Percentiles rank a stretch among this genome's conserved stretches.
Conservation (phyloP, 179 eudicot genomes). For the Vitellaria paradoxa region DNA sequence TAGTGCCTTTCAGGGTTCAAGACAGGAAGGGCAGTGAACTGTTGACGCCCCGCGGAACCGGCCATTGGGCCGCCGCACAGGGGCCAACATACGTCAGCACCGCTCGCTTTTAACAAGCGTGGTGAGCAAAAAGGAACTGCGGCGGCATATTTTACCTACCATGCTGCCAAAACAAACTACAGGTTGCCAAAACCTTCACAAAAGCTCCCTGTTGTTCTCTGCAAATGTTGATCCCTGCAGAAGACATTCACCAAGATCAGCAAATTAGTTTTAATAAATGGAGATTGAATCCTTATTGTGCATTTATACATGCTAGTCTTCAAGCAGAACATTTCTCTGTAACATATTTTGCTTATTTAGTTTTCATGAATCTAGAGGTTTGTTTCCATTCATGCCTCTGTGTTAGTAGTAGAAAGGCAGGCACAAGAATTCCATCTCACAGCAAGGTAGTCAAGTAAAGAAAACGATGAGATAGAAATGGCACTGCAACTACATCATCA, state of each 20-base stretch:
- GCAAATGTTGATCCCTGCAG: not conserved
- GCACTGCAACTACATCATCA: too few species aligned
- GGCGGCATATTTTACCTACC: not conserved
- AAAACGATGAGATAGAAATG: too few species aligned
- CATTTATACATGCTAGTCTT: not conserved
- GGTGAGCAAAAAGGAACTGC: not conserved
- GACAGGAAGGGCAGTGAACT: not conserved
- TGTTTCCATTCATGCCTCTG: too few species aligned
- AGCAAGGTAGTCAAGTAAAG: not conserved
- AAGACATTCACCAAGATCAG: not conserved
- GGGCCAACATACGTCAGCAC: too few species aligned
- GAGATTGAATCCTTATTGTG: not conserved
- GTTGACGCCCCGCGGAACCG: not conserved
- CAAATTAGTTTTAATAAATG: not conserved
- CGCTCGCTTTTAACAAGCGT: too few species aligned
- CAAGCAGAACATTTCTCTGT: too few species aligned
- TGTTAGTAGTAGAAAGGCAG: too few species aligned
- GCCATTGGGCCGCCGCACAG: too few species aligned
- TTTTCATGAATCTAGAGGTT: too few species aligned
- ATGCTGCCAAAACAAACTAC: not conserved
- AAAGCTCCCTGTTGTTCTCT: not conserved
- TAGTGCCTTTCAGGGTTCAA: not conserved
- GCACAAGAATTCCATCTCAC: too few species aligned
- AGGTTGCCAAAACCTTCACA: conserved; percentile 2
- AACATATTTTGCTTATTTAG: too few species aligned